These are phyloP conservation scores for Eimeria sp. DNA, from an alignment of 169 alveolate species.

Conservation along the genomic window DNA sequence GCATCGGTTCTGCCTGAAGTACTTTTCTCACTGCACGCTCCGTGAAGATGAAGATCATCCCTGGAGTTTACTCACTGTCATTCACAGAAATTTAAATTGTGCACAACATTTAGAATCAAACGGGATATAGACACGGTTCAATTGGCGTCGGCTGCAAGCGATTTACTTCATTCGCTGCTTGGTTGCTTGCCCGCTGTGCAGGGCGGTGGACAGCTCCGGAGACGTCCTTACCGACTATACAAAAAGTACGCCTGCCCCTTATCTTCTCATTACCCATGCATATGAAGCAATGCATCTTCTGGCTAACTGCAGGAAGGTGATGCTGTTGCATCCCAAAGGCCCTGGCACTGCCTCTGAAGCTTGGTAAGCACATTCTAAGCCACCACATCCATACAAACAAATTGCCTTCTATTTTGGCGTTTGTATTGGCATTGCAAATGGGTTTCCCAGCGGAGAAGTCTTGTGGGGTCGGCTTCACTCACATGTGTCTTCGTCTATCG, in stretches of 20 bases:
- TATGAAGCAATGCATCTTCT: neutral
- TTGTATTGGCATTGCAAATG: neutral
- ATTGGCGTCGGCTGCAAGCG: neutral
- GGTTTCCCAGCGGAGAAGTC: neutral
- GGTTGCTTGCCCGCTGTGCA: neutral
- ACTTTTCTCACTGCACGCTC: neutral
- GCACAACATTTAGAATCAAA: neutral
- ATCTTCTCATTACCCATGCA: neutral
- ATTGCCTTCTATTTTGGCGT: neutral
- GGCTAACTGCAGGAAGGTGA: neutral
- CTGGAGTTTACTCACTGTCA: conserved; percentile 4
- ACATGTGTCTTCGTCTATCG: conserved; percentile 26
- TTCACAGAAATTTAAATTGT: neutral
- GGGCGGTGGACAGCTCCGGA: neutral
- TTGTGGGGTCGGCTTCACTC: neutral
- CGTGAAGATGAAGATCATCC: neutral
- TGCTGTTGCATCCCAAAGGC: neutral
- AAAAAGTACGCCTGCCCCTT: neutral
- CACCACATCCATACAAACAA: neutral
- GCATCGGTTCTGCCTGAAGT: neutral
- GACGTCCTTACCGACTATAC: conserved; percentile 3
- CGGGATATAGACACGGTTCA: neutral
- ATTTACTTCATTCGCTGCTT: neutral
- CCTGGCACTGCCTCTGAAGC: neutral
- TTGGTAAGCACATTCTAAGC: neutral